These are phyloP conservation scores for Angomonas deanei DNA, from an alignment of 208 protist genomes.

Conservation along the genomic window DNA sequence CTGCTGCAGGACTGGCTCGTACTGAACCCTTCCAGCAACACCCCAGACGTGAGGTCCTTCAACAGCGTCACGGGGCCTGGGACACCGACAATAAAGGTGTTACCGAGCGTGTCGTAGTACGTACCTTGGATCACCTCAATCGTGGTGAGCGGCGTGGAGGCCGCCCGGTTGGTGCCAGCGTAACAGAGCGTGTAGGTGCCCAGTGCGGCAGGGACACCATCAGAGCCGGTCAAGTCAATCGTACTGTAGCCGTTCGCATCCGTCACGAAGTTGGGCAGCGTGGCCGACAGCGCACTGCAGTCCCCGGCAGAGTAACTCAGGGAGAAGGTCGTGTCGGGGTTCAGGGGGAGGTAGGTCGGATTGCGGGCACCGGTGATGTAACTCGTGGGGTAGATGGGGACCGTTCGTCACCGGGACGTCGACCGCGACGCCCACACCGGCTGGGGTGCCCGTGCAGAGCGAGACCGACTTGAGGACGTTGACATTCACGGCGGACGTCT, in stretches of 20 bases:
- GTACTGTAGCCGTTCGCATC: constrained; percentile 35
- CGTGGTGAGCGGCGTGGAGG: constrained; percentile 9
- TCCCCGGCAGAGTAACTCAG: constrained; percentile 24
- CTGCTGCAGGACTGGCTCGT: constrained; percentile 24
- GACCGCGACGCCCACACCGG: constrained; percentile 15
- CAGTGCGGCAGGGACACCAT: constrained; percentile 15
- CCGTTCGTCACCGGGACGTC: constrained; percentile 26
- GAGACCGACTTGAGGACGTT: constrained; percentile 14
- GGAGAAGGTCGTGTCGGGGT: constrained; percentile 29
- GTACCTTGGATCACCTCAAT: constrained; percentile 37
- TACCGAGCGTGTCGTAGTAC: constrained; percentile 42
- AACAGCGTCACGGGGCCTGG: constrained; percentile 31
- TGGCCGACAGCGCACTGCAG: constrained; percentile 11
- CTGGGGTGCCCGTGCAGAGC: constrained; percentile 37
- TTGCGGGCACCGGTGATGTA: constrained; percentile 33
- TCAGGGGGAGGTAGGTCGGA: constrained; percentile 42
- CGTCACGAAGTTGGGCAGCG: constrained; percentile 40
- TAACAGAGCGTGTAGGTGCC: constrained; percentile 59
- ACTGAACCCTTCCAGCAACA: constrained; percentile 51
- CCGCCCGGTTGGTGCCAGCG: neutral
- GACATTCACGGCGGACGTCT: constrained; percentile 6
- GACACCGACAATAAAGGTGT: constrained; percentile 42
- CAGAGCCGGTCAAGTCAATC: constrained; percentile 21
- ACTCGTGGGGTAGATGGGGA: constrained; percentile 36
- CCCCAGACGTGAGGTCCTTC: constrained; percentile 24